Percentiles rank a stretch among this genome's conserved stretches.
Conservation (phyloP, 2,329 filamentous ascomycete genomes). For the Helotiales sp. region DNA sequence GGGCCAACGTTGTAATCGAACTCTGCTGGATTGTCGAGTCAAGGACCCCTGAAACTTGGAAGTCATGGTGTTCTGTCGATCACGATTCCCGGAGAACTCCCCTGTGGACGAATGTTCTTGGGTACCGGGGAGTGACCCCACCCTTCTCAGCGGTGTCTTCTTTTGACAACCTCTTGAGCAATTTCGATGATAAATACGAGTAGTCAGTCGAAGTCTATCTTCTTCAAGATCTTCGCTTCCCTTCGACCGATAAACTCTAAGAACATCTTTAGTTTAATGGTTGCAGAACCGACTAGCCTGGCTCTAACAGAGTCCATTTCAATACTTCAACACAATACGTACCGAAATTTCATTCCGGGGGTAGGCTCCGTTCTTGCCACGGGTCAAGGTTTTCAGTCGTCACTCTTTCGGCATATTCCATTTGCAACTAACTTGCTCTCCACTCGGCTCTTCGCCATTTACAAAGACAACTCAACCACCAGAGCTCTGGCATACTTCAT, state of each 20-base stretch:
- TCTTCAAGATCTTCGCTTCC: neutral
- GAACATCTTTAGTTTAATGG: neutral
- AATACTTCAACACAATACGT: slow-evolving; percentile 4
- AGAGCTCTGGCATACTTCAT: neutral
- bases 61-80: slow-evolving; percentile 27
- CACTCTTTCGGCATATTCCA: slow-evolving; percentile 4
- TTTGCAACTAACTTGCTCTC: neutral
- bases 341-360: slow-evolving; percentile 7
- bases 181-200: neutral
- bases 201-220: slow-evolving; percentile 21
- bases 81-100: slow-evolving; percentile 26
- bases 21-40: slow-evolving; percentile 17
- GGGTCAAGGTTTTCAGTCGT: neutral
- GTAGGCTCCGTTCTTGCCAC: neutral
- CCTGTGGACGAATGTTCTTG: slow-evolving; percentile 13
- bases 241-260: neutral
- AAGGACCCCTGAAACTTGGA: slow-evolving; percentile 24
- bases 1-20: slow-evolving; percentile 18
- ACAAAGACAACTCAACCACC: neutral
- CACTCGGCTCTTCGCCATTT: neutral
- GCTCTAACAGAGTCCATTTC: neutral
- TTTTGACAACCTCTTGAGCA: slow-evolving; percentile 8
- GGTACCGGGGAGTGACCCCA: slow-evolving; percentile 2
- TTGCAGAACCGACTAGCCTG: neutral
- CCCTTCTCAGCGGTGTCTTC: slow-evolving; percentile 12